These are phyloP conservation scores for Backusella australiensis DNA, from an alignment of 192 early-diverging fungal species.

Conservation along the genomic window DNA sequence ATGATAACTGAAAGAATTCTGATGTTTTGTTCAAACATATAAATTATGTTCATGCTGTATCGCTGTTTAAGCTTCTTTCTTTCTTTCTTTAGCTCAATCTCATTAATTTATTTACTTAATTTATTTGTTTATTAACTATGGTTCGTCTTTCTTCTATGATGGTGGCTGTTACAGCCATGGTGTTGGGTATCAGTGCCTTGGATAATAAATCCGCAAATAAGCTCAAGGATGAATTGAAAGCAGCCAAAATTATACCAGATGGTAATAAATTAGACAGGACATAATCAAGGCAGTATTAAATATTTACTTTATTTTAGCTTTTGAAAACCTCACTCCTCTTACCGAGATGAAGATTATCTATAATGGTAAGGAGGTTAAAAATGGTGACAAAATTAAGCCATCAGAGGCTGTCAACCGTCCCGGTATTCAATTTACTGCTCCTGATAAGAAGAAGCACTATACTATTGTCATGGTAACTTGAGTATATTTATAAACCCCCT, in stretches of 20 bases:
- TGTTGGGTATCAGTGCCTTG: conserved; percentile 2
- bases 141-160: conserved; percentile 1
- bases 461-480: neutral
- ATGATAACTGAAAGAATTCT: neutral
- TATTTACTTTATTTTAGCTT: too few relatives aligned
- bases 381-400: neutral
- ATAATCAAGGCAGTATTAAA: neutral
- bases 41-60: neutral
- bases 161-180: conserved; percentile 2
- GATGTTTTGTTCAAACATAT: neutral
- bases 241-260: neutral
- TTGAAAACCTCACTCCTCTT: neutral
- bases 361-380: neutral
- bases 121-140: neutral
- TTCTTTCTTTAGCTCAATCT: neutral
- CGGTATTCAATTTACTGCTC: neutral
- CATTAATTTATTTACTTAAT: neutral
- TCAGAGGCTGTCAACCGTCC: neutral
- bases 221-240: neutral
- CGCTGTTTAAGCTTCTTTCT: neutral
- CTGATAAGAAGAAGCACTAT: neutral
- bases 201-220: neutral
- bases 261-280: neutral
- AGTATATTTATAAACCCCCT: neutral
- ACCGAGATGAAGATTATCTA: neutral